Evolutionary conservation across 805 yeast genomes (phyloP), one percentile per base, ranked within the genome.

Genomic region (Candida sithepensis): DNA sequence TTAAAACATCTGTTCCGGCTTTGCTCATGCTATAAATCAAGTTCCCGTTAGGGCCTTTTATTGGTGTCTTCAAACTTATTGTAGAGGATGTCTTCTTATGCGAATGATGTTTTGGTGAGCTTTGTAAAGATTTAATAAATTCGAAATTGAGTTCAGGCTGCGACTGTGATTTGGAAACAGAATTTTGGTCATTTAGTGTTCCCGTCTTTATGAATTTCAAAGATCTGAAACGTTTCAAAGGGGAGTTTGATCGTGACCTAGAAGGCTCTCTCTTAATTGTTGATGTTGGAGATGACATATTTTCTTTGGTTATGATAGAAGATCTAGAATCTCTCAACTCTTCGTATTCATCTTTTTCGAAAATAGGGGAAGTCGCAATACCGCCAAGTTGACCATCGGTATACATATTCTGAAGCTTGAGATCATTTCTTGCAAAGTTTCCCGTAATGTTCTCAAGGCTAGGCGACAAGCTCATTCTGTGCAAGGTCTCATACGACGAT

Each of bases 71-170:
- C 19, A 58, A 21, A 23, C 58, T 51, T 9, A 49, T 49, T 12
- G 52, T 42, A 1, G 62, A 54, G 14, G 48, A 45, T 4, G 58
- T 54, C 40, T 54, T 58, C 28, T 44, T 40, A 36, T 53, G 60
- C 7, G 22, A 37, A 26, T 50, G 49, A 21, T 46, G 57, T 34
- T 47, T 55, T 1, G 69, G 66, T 1, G 68, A 65, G 20, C 48
- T 50, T 40, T 61, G 65, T 10, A 60, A 48, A 14, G 58, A 43
- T 23, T 61, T 60, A 12, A 61, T 43, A 34, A 58, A 53, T 34
- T 63, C 64, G 33, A 65, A 55, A 39, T 63, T 63, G 10, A 63
- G 47, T 32, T 63, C 64, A 6, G 58, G 57, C 23, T 51, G 58
- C 22, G 56, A 50, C 18, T 52, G 55, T 20, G 57, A 52, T 44